Percentiles rank a stretch among this genome's conserved stretches.
Evolutionary conservation across 2,329 filamentous ascomycete genomes (phyloP).

Genomic region (Westerdykella aurantiaca): DNA sequence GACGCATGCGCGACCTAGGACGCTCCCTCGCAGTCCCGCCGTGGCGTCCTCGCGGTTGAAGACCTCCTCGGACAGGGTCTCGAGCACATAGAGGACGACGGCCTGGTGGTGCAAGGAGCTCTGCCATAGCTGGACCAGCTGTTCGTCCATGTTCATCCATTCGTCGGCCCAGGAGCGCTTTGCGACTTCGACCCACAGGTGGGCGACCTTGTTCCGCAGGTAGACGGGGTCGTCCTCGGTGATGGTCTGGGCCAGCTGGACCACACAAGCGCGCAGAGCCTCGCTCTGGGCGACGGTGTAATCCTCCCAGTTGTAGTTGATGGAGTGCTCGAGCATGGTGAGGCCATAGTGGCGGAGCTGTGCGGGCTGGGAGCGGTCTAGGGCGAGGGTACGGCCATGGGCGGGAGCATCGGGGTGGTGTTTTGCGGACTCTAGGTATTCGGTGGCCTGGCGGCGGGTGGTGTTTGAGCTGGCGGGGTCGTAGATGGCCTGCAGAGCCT

Average conservation of each 20-base stretch:
- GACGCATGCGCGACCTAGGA: slow-evolving; percentile 82
- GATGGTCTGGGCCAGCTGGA: slow-evolving; percentile 69
- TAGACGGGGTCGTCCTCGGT: slow-evolving; percentile 70
- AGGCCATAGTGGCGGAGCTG: slow-evolving; percentile 91
- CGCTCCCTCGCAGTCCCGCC: slow-evolving; percentile 73
- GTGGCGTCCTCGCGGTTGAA: slow-evolving; percentile 87
- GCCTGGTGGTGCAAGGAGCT: slow-evolving; percentile 64
- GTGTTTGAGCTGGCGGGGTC: slow-evolving; percentile 74
- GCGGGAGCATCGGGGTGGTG: slow-evolving; percentile 70
- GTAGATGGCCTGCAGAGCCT: slow-evolving; percentile 84
- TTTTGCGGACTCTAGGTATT: slow-evolving; percentile 83
- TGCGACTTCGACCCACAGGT: slow-evolving; percentile 90
- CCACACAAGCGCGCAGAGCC: slow-evolving; percentile 67
- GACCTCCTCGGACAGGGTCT: slow-evolving; percentile 88
- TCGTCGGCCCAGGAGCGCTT: slow-evolving; percentile 89
- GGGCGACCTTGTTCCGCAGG: slow-evolving; percentile 86
- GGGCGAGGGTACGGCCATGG: slow-evolving; percentile 78
- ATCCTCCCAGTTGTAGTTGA: slow-evolving; percentile 76
- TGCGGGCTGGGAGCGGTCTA: slow-evolving; percentile 66
- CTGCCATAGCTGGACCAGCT: slow-evolving; percentile 75
- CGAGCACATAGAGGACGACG: slow-evolving; percentile 80
- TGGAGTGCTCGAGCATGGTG: slow-evolving; percentile 81
- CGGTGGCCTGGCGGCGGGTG: slow-evolving; percentile 72
- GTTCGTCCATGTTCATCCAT: slow-evolving; percentile 90
- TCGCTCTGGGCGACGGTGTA: slow-evolving; percentile 63